phyloP scores from a whole-genome alignment of 257 asterid genomes.

The Gynochthodes officinalis region DNA sequence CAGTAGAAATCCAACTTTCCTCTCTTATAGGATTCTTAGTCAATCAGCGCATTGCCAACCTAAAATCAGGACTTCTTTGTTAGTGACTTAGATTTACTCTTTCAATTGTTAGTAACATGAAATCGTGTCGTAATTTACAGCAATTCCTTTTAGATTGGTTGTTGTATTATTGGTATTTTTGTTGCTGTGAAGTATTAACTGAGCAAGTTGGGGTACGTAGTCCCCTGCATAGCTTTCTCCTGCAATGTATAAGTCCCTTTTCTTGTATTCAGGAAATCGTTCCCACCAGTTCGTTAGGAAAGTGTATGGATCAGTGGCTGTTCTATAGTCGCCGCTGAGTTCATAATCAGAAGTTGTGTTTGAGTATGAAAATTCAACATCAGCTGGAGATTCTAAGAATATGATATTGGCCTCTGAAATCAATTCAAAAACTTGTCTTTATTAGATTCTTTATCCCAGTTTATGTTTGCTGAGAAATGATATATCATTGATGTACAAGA shows the following conservation, averaged over 20 bases:
- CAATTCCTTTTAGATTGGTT: conserved; percentile 54
- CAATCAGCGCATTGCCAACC: conserved; percentile 37
- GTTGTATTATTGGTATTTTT: conserved; percentile 34
- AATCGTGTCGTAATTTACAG: no score
- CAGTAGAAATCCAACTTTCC: conserved; percentile 23
- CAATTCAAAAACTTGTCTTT: neutral
- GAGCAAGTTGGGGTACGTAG: conserved; percentile 63
- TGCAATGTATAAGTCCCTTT: conserved; percentile 42
- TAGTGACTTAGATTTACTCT: no score
- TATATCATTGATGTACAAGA: neutral
- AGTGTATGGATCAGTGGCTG: conserved; percentile 46
- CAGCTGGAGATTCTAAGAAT: conserved; percentile 15
- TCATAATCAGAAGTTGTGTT: no score
- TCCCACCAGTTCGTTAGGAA: conserved; percentile 57
- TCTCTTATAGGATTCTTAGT: conserved; percentile 12
- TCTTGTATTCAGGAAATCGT: conserved; percentile 56
- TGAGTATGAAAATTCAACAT: no score
- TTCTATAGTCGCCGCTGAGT: conserved; percentile 36
- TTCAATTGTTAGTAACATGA: no score
- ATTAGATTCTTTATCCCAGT: no score
- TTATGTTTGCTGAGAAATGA: neutral
- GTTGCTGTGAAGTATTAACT: conserved; percentile 37
- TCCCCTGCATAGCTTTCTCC: conserved; percentile 71
- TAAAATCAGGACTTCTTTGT: no score
- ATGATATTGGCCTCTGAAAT: conserved; percentile 6